Evolutionary conservation across 768 basidiomycete species (phyloP).

Genomic region (Lactifluus echinatus): DNA sequence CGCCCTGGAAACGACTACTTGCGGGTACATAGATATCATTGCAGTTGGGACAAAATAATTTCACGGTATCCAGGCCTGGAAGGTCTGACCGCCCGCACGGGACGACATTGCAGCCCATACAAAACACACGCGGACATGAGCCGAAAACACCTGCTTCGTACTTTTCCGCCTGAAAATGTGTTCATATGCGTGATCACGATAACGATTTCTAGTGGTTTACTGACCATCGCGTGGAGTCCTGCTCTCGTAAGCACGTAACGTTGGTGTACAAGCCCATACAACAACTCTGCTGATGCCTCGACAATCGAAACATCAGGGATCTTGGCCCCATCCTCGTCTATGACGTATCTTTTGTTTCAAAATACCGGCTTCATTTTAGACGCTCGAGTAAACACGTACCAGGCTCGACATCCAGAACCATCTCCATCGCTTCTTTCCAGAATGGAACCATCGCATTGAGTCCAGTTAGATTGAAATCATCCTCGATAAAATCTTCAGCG

Average conservation of each 20-base stretch:
- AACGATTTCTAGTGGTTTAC: constrained; percentile 18
- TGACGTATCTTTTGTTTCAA: constrained; percentile 18
- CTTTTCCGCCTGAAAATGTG: constrained; percentile 72
- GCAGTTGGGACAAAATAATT: constrained; percentile 96
- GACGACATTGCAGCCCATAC: constrained; percentile 78
- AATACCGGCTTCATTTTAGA: constrained; percentile 4
- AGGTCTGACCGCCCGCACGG: constrained; percentile 95
- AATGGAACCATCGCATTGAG: constrained; percentile 95
- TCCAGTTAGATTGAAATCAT: constrained; percentile 98
- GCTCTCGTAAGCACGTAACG: constrained; percentile 93
- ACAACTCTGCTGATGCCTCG: constrained; percentile 92
- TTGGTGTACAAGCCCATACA: constrained; percentile 97
- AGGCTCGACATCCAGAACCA: constrained; percentile 99
- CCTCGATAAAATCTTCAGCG: constrained; percentile 97
- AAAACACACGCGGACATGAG: constrained; percentile 92
- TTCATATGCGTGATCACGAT: constrained; percentile 14
- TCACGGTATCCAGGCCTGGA: constrained; percentile 95
- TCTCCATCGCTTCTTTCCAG: constrained; percentile 99
- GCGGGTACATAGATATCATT: constrained; percentile 95
- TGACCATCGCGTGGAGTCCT: constrained; percentile 91
- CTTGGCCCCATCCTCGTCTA: constrained; percentile 87
- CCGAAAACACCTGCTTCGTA: constrained; percentile 91
- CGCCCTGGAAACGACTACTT: constrained; percentile 88
- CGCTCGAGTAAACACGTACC: constrained; percentile 44
- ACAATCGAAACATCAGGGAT: constrained; percentile 99